Percentiles rank a stretch among this genome's conserved stretches.
Conservation (phyloP, 2,329 filamentous ascomycete genomes). For the Hymenoscyphus albidus region DNA sequence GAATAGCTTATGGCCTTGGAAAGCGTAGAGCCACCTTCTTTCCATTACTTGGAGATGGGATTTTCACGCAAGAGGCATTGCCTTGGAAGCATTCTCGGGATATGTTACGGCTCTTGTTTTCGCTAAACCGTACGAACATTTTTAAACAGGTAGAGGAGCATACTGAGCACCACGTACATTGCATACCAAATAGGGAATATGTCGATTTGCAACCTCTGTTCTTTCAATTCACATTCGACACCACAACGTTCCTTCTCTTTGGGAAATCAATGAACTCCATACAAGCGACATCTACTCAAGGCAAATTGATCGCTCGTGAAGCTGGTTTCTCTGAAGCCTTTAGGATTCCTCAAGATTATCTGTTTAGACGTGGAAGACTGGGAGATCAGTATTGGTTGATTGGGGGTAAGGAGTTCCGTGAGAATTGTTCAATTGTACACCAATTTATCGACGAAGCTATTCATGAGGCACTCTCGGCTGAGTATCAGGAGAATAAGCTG, state of each 20-base stretch:
- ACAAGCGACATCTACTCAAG: not conserved
- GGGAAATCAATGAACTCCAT: not conserved
- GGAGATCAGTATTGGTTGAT: not conserved
- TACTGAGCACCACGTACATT: not conserved
- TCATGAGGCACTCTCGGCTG: not conserved
- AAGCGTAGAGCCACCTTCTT: not conserved
- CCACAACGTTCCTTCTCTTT: not conserved
- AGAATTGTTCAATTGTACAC: not conserved
- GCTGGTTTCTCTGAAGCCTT: not conserved
- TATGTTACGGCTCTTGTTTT: not conserved
- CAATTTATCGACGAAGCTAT: not conserved
- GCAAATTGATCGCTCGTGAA: not conserved
- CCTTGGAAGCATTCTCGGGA: not conserved
- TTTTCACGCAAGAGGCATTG: not conserved
- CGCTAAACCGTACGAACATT: not conserved
- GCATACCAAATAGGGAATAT: not conserved
- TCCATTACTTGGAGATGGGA: not conserved
- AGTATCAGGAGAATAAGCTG: not conserved
- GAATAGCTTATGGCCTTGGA: not conserved
- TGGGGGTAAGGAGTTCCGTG: not conserved
- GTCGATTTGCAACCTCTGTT: slow-evolving; percentile 3
- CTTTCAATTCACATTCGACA: slow-evolving; percentile 5
- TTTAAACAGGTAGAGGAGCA: not conserved
- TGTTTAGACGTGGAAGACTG: not conserved
- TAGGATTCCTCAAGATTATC: not conserved